phyloP scores from a whole-genome alignment of 139 green algal species.

The Eudorina sp. region DNA sequence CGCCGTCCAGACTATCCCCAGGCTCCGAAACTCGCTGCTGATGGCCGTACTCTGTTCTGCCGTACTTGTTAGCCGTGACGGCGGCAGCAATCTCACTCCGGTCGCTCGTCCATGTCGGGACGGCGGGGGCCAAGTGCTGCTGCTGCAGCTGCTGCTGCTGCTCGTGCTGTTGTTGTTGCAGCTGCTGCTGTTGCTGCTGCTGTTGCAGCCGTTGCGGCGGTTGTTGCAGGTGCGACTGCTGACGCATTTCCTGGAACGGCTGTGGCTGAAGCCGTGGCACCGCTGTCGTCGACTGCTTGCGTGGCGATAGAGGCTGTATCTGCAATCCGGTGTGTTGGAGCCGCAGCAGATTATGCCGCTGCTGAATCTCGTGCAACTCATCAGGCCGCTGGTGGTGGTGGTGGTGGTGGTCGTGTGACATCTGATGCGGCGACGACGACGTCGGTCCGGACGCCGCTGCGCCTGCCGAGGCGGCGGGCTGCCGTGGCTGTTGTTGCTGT shows the following conservation, averaged over 20 bases:
- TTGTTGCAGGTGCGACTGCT: not conserved
- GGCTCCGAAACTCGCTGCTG: too few relatives aligned
- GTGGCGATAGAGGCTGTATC: not conserved
- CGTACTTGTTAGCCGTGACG: too few relatives aligned
- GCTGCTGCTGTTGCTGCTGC: slow-evolving; percentile 3
- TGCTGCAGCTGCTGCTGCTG: not conserved
- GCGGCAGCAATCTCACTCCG: too few relatives aligned
- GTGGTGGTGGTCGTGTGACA: not conserved
- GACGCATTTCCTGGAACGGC: too few relatives aligned
- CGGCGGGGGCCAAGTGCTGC: not conserved
- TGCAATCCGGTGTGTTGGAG: not conserved
- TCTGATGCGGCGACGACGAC: too few relatives aligned
- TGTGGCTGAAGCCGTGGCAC: too few relatives aligned
- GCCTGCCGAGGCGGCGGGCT: not conserved
- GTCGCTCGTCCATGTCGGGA: too few relatives aligned
- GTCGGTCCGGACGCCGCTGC: not conserved
- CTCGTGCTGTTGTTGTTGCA: not conserved
- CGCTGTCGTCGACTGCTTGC: not conserved
- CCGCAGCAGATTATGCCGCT: not conserved
- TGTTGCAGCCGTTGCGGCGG: not conserved
- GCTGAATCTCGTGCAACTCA: not conserved
- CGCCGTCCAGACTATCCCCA: too few relatives aligned
- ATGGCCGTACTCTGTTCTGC: too few relatives aligned
- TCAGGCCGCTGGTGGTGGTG: not conserved
- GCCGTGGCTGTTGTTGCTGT: not conserved